Evolutionary conservation across 352 stramenopile genomes (phyloP).

Genomic region (Pythium sp.): DNA sequence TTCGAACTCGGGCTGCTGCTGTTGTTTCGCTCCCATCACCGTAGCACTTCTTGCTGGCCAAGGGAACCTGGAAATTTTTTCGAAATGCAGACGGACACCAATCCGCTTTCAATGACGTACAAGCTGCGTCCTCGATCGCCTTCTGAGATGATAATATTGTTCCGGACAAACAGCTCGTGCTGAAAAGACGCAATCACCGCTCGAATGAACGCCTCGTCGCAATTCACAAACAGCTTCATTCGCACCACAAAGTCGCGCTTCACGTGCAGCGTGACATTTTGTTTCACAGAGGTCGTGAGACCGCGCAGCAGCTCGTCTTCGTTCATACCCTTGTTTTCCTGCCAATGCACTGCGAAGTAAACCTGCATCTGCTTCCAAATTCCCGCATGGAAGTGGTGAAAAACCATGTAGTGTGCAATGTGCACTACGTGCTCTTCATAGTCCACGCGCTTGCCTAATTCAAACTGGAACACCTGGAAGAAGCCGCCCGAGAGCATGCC

Average conservation of each 20-base stretch:
- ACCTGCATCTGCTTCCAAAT: slow-evolving; percentile 45
- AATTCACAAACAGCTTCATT: slow-evolving; percentile 52
- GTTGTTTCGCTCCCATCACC: not conserved
- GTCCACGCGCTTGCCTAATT: slow-evolving; percentile 39
- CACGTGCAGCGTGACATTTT: slow-evolving; percentile 39
- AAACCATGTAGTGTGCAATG: slow-evolving; percentile 36
- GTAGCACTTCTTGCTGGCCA: not conserved
- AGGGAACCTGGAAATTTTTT: slow-evolving; percentile 7
- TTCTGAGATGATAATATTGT: slow-evolving; percentile 69
- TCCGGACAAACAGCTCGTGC: slow-evolving; percentile 75
- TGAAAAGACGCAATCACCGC: slow-evolving; percentile 58
- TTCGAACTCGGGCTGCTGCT: slow-evolving; percentile 4
- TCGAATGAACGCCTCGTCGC: slow-evolving; percentile 57
- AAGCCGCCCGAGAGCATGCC: slow-evolving; percentile 43
- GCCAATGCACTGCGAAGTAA: slow-evolving; percentile 45
- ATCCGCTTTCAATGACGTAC: slow-evolving; percentile 65
- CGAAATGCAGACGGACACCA: slow-evolving; percentile 26
- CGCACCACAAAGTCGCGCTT: slow-evolving; percentile 49
- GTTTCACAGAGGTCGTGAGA: slow-evolving; percentile 25
- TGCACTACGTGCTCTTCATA: slow-evolving; percentile 44
- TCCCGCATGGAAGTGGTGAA: slow-evolving; percentile 36
- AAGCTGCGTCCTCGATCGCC: slow-evolving; percentile 55
- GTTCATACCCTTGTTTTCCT: slow-evolving; percentile 45
- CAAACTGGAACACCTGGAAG: slow-evolving; percentile 47
- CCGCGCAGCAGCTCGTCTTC: slow-evolving; percentile 40